Conservation (phyloP, 805 yeast species). For the Henningerozyma blattae region DNA sequence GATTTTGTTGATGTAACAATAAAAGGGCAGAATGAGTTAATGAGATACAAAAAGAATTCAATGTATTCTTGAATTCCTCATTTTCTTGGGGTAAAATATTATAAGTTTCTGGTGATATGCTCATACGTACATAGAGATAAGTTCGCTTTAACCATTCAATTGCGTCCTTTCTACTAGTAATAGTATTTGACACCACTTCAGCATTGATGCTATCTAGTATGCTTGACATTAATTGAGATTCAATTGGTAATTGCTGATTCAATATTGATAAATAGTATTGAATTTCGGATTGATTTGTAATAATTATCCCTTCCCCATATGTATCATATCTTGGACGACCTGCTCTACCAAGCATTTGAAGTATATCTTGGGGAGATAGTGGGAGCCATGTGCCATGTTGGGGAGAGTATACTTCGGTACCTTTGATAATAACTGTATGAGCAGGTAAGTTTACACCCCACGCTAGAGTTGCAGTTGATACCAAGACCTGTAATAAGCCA, state of each 20-base stretch:
- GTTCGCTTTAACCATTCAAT: constrained; percentile 70
- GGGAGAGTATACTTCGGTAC: constrained; percentile 89
- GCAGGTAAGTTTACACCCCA: constrained; percentile 98
- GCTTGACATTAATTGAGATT: constrained; percentile 66
- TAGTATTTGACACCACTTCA: constrained; percentile 66
- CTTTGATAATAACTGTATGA: constrained; percentile 85
- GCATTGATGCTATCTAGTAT: constrained; percentile 75
- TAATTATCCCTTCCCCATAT: constrained; percentile 87
- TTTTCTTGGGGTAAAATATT: constrained; percentile 55
- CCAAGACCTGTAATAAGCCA: constrained; percentile 71
- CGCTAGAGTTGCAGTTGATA: constrained; percentile 87
- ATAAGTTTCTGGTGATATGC: constrained; percentile 58
- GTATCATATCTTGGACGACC: constrained; percentile 93
- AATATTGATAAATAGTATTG: constrained; percentile 84
- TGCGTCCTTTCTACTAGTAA: constrained; percentile 52
- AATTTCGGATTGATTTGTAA: constrained; percentile 75
- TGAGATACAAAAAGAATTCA: constrained; percentile 47
- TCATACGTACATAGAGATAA: constrained; percentile 71
- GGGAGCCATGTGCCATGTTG: constrained; percentile 82
- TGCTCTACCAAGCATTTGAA: constrained; percentile 97
- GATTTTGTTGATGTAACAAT: constrained; percentile 40
- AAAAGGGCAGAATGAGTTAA: constrained; percentile 67
- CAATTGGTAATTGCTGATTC: constrained; percentile 86
- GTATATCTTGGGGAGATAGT: constrained; percentile 85
- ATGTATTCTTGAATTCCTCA: constrained; percentile 32